Conservation (phyloP, 768 basidiomycete genomes). For the Russula dissimulans region DNA sequence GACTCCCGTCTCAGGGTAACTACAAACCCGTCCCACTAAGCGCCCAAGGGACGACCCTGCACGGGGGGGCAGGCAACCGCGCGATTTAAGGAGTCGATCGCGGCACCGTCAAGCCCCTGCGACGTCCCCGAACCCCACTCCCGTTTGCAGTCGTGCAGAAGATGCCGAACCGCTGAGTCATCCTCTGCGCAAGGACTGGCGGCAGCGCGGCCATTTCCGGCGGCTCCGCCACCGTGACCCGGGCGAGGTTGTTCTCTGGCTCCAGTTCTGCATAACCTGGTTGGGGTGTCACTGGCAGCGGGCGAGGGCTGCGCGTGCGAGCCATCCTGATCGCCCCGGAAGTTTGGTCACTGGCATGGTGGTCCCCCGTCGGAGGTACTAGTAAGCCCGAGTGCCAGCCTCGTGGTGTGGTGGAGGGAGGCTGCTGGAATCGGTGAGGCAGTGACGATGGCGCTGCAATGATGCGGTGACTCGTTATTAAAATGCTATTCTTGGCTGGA, state of each 20-base stretch:
- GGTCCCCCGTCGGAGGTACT: neutral
- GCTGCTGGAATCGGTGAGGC: conserved; percentile 16
- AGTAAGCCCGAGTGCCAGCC: conserved; percentile 1
- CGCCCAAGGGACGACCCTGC: no score
- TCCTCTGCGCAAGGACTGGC: neutral
- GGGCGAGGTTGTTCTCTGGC: neutral
- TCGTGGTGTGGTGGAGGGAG: conserved; percentile 15
- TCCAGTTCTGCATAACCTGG: neutral
- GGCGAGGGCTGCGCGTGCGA: conserved; percentile 18
- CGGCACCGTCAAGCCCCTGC: neutral
- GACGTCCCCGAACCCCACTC: neutral
- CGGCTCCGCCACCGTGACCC: neutral
- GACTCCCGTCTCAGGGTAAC: no score
- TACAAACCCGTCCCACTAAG: no score
- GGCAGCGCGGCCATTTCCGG: neutral
- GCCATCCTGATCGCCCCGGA: conserved; percentile 11
- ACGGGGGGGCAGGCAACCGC: neutral
- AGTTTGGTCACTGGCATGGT: neutral
- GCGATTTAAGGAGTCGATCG: conserved; percentile 5
- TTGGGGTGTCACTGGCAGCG: neutral
- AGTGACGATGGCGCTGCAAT: conserved; percentile 16
- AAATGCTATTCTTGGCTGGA: neutral
- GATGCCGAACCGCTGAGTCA: conserved; percentile 18
- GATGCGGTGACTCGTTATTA: neutral
- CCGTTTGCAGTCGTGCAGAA: conserved; percentile 11